phyloP scores from a whole-genome alignment of 306 rosid species.

The Dalbergia cultrata region DNA sequence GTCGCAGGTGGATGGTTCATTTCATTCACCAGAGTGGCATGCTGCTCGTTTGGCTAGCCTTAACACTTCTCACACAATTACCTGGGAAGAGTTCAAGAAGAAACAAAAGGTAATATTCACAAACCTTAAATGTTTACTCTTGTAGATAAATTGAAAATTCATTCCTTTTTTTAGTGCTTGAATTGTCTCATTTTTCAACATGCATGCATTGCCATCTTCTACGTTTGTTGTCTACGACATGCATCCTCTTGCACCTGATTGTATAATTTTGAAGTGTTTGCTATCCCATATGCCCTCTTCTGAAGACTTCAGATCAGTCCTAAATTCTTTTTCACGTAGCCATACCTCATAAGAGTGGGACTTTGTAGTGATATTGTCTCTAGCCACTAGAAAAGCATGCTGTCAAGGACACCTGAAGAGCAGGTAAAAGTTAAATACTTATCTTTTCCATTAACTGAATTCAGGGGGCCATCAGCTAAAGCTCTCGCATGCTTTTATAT shows the following conservation, averaged over 20 bases:
- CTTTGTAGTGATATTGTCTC: background rate
- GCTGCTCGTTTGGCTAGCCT: conserved; percentile 99
- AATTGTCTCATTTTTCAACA: conserved; percentile 11
- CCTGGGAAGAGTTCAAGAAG: conserved; percentile 96
- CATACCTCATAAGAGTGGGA: conserved; percentile 1
- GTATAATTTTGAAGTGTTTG: conserved; percentile 17
- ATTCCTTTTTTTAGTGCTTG: background rate
- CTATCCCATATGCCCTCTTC: background rate
- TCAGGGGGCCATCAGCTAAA: conserved; percentile 1
- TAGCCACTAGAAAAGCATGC: conserved; percentile 16
- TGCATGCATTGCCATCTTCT: background rate
- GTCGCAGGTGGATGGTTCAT: conserved; percentile 99
- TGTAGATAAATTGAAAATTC: background rate
- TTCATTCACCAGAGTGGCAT: conserved; percentile 99
- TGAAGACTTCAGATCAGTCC: background rate
- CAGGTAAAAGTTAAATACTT: background rate
- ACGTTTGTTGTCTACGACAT: conserved; percentile 15
- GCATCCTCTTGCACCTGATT: conserved; percentile 28
- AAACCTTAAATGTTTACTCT: background rate
- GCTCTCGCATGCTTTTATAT: conserved; percentile 2
- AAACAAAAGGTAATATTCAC: conserved; percentile 81
- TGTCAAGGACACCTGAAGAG: conserved; percentile 12
- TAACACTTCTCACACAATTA: conserved; percentile 92
- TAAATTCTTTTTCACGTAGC: conserved; percentile 15
- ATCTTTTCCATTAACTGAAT: background rate